Evolutionary conservation across 192 early-diverging fungal genomes (phyloP).

Genomic region (Backusella luteola): DNA sequence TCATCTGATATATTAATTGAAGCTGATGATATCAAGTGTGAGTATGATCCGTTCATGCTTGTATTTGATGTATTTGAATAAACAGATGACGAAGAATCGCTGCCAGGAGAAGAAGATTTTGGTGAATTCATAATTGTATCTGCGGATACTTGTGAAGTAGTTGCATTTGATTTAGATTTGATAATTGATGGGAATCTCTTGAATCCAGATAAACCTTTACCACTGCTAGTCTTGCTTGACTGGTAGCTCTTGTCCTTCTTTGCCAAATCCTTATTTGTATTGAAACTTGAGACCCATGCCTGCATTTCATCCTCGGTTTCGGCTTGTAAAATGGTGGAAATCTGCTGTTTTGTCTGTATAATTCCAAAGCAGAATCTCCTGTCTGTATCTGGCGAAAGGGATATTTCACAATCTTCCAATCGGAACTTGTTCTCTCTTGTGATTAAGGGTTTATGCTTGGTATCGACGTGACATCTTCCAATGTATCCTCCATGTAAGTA

Average conservation of each 20-base stretch:
- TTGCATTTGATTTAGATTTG: slow-evolving; percentile 9
- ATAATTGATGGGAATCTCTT: slow-evolving; percentile 1
- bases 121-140: not conserved
- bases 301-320: slow-evolving; percentile 69
- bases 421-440: not conserved
- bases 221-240: not conserved
- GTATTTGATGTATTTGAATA: not conserved
- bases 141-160: not conserved
- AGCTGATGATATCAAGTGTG: not conserved
- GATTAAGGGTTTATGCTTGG: not conserved
- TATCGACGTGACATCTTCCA: slow-evolving; percentile 35
- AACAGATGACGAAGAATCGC: slow-evolving; percentile 3
- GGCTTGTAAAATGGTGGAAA: slow-evolving; percentile 54
- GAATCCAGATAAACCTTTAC: not conserved
- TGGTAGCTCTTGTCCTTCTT: slow-evolving; percentile 7
- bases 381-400: slow-evolving; percentile 44
- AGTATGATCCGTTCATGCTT: not conserved
- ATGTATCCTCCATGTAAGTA: slow-evolving; percentile 59
- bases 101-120: not conserved
- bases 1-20: not conserved
- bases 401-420: not conserved
- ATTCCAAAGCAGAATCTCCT: slow-evolving; percentile 74
- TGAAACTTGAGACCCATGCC: slow-evolving; percentile 64
- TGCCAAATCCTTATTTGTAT: slow-evolving; percentile 49
- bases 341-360: not conserved